A percentile compares a stretch with the other conserved stretches of the same genome.
Conservation (phyloP, 495 filamentous ascomycete genomes). For the Xylaria venustula region DNA sequence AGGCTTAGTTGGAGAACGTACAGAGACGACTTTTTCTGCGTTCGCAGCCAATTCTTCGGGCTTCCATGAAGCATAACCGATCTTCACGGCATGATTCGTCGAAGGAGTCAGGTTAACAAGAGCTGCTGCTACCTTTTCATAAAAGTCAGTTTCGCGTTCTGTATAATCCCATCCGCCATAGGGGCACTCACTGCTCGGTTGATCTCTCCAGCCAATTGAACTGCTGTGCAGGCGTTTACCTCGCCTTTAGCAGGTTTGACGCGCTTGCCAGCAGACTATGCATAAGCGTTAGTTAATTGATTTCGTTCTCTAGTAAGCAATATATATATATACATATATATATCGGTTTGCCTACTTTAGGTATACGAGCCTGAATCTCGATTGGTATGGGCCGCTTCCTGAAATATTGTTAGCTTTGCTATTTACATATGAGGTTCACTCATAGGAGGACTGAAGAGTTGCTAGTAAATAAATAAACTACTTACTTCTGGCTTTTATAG, state of each 20-base stretch:
- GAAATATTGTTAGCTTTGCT: conserved; percentile 66
- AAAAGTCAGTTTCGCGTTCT: conserved; percentile 33
- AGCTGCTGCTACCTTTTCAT: conserved; percentile 53
- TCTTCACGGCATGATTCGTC: conserved; percentile 62
- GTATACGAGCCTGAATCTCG: conserved; percentile 60
- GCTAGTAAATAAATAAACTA: conserved; percentile 75
- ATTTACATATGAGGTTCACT: not conserved
- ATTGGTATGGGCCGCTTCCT: conserved; percentile 87
- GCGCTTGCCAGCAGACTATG: conserved; percentile 57
- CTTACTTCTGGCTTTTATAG: conserved; percentile 39
- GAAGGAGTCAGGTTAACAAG: conserved; percentile 71
- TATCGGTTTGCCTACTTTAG: conserved; percentile 40
- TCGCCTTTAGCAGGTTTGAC: conserved; percentile 51
- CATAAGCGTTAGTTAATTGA: not conserved
- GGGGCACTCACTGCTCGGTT: conserved; percentile 26
- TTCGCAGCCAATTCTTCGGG: conserved; percentile 78
- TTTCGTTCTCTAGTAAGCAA: not conserved
- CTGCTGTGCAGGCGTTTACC: conserved; percentile 27
- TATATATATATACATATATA: not conserved
- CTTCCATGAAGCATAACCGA: conserved; percentile 70
- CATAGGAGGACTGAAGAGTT: conserved; percentile 70
- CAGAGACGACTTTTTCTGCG: conserved; percentile 9
- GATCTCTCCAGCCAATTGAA: conserved; percentile 27
- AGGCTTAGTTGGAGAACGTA: not conserved
- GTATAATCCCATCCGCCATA: not conserved